Base-by-base conservation (phyloP, 495 filamentous ascomycete genomes). In the Opeltia flavorubescens region DNA sequence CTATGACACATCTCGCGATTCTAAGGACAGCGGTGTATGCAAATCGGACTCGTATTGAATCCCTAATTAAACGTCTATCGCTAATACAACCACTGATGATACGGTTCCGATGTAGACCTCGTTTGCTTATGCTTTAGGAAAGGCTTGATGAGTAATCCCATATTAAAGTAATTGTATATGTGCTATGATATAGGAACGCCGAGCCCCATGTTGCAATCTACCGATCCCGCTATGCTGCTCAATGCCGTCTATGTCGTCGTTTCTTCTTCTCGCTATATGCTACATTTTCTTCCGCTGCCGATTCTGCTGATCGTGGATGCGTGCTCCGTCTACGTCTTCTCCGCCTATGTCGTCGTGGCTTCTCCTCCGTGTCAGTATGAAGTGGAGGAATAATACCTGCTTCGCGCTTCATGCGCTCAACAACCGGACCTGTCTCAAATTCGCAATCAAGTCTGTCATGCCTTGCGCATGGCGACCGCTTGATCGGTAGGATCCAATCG, bases 401-500 rank as follows among this genome's bases (percentile, higher is more conserved):
- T 44, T 75, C 67, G 21, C 56, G 54, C 47, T 61, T 68, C 49
- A 76, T 55, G 20, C 72, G 63, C 17, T 68, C 58, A 9, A 78
- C 69, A 7, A 75, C 70, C 0, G 71, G 68, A 4, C 74, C 75
- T 20, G 72, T 42, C 7, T 60, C 61, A 54, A 67, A 77, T 25
- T 64, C 59, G 48, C 68, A 69, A 44, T 70, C 67, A 15, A 50
- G 52, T 39, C 64, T 61, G 49, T 57, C 64, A 44, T 75, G 75
- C 26, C 70, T 63, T 4, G 63, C 58, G 48, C 79, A 86, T 0
- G 85, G 85, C 15, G 79, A 81, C 24, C 66, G 63, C 45, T 69
- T 76, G 38, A 89, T 55, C 5, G 84, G 84, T 12, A 93, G 62
- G 27, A 89, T 59, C 82, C 83, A 89, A 50, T 91, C 85, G 35